Evolutionary conservation across 371 early-diverging fungal genomes (phyloP).

Genomic region (Mucor plumbeus): DNA sequence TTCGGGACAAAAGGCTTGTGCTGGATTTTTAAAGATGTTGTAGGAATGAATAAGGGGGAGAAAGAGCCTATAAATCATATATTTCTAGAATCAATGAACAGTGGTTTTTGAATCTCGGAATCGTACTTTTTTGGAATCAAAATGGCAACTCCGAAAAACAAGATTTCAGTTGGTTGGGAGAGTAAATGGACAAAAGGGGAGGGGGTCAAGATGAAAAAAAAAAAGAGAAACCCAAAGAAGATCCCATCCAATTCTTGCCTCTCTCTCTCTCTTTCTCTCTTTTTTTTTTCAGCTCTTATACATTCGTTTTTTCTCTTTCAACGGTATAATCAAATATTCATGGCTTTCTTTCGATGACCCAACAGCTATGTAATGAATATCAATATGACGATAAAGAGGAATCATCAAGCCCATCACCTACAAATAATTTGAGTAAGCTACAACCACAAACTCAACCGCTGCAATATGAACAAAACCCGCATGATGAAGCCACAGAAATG

Average conservation of each 20-base stretch:
- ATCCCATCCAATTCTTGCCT: background rate
- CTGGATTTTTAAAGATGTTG: too few relatives aligned
- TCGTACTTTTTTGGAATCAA: constrained; percentile 4
- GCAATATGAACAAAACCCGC: background rate
- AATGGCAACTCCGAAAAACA: constrained; percentile 11
- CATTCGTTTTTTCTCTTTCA: background rate
- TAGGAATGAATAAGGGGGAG: background rate
- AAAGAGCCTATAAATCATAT: background rate
- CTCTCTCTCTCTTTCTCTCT: background rate
- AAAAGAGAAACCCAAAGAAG: background rate
- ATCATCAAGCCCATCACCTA: constrained; percentile 11
- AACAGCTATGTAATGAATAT: constrained; percentile 24
- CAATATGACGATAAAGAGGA: constrained; percentile 15
- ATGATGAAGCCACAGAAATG: constrained; percentile 19
- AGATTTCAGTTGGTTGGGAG: background rate
- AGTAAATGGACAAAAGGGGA: constrained; percentile 2
- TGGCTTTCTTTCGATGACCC: constrained; percentile 27
- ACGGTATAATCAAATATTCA: constrained; percentile 4
- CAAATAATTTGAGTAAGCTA: background rate
- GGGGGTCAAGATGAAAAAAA: background rate
- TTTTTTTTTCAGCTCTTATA: background rate
- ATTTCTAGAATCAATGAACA: background rate
- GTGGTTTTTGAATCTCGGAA: background rate
- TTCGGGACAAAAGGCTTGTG: too few relatives aligned
- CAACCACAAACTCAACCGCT: background rate